Evolutionary conservation across 495 filamentous ascomycete species (phyloP), one percentile per base, ranked within the genome.

Genomic region (Pyrenula aspistea): DNA sequence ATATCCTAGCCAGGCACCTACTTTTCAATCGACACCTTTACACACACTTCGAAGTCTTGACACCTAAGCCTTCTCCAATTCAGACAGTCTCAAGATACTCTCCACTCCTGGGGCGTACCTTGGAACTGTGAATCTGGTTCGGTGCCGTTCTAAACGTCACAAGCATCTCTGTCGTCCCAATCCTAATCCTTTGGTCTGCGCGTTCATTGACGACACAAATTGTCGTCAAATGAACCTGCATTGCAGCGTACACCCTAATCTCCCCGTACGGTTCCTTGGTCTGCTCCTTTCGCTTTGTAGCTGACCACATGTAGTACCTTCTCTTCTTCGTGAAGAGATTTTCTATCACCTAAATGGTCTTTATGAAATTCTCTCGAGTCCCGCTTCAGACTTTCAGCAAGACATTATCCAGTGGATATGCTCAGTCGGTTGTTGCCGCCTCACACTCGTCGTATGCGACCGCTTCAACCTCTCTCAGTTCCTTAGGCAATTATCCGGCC

Each of bases 371-470:
- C 62, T 81, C 91, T 76, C 88, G 90, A 73, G 85, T 97, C 80
- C 89, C 94, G 82, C 93, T 94, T 73, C 89, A 91, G 76, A 92
- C 88, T 83, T 86, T 96, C 67, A 81, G 87, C 62, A 97, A 97
- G 80, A 87, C 89, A 70, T 85, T 97, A 70, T 91, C 89, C 68
- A 89, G 95, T 81, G 92, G 91, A 73, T 96, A 95, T 79, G 89
- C 90, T 69, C 92, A 96, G 69, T 94, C 92, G 61, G 84, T 98
- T 73, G 92, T 97, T 71, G 93, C 93, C 60, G 91, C 89, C 56
- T 89, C 90, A 53, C 91, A 96, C 65, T 84, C 85, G n/a, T 81
- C 88, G 69, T 87, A 90, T 76, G 82, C 90, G 67, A 90, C 89
- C 51, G 75, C 84, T 4, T 85, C 82, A 49, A 77, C 79, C 54